Percentiles rank a stretch among this genome's conserved stretches.
Evolutionary conservation across 371 early-diverging fungal species (phyloP).

Genomic region (Mucor lusitanicus): DNA sequence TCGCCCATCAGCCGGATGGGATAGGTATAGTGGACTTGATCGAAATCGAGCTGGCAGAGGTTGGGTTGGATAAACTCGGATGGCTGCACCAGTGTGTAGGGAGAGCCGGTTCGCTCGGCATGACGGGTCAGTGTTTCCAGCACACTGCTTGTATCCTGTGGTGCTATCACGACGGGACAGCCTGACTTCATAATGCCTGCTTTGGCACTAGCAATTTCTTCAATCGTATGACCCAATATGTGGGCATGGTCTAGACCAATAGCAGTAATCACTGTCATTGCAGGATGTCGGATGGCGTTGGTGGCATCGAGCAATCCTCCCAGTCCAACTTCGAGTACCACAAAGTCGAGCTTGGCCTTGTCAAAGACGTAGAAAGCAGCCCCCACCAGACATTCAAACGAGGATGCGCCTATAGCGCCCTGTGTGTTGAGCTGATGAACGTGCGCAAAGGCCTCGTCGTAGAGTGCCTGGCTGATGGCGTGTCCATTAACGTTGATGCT

Average conservation of each 20-base stretch:
- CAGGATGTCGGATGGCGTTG: slow-evolving; percentile 63
- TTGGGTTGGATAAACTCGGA: slow-evolving; percentile 15
- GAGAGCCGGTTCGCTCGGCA: slow-evolving; percentile 38
- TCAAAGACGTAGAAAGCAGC: slow-evolving; percentile 62
- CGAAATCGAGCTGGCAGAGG: slow-evolving; percentile 4
- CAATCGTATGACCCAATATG: slow-evolving; percentile 68
- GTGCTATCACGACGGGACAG: slow-evolving; percentile 55
- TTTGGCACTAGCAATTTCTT: slow-evolving; percentile 75
- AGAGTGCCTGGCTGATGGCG: slow-evolving; percentile 41
- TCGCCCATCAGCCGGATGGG: slow-evolving; percentile 71
- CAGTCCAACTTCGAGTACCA: slow-evolving; percentile 82
- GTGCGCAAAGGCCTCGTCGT: slow-evolving; percentile 35
- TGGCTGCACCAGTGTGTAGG: slow-evolving; percentile 21
- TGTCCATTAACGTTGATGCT: slow-evolving; percentile 60
- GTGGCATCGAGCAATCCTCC: slow-evolving; percentile 86
- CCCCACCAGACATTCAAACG: slow-evolving; percentile 70
- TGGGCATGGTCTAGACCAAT: slow-evolving; percentile 79
- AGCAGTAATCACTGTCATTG: slow-evolving; percentile 61
- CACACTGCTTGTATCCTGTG: slow-evolving; percentile 48
- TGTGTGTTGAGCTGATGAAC: slow-evolving; percentile 29
- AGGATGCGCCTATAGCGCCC: slow-evolving; percentile 27
- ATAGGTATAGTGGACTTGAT: slow-evolving; percentile 28
- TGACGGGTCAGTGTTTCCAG: slow-evolving; percentile 32
- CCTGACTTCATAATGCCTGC: slow-evolving; percentile 72
- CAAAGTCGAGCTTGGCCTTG: slow-evolving; percentile 57